Percentiles rank a stretch among this genome's conserved stretches.
These are phyloP conservation scores for Castanopsis chinensis DNA, from an alignment of 306 rosid genomes.

Conservation along the genomic window DNA sequence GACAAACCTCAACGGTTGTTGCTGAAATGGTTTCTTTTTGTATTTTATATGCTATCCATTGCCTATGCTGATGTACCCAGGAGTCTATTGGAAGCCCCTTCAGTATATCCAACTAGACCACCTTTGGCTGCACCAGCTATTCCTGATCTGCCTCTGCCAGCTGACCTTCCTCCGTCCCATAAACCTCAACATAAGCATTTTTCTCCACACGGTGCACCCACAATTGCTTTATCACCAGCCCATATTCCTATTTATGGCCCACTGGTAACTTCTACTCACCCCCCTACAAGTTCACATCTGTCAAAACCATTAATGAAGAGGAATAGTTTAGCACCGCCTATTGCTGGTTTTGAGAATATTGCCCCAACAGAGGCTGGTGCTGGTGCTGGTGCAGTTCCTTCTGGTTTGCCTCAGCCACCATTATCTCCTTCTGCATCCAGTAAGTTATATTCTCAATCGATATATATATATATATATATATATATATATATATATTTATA, in stretches of 20 bases:
- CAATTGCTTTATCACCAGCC: slow-evolving; percentile 36
- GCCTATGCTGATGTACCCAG: slow-evolving; percentile 29
- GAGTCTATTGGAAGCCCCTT: slow-evolving; percentile 19
- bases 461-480: background rate
- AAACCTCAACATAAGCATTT: slow-evolving; percentile 32
- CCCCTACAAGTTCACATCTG: slow-evolving; percentile 54
- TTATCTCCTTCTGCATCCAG: slow-evolving; percentile 64
- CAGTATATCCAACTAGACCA: slow-evolving; percentile 26
- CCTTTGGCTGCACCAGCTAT: slow-evolving; percentile 34
- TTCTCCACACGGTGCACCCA: slow-evolving; percentile 33
- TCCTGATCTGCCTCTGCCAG: slow-evolving; percentile 47
- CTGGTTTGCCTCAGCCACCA: slow-evolving; percentile 69
- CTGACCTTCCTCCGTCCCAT: slow-evolving; percentile 26
- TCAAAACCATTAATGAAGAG: slow-evolving; percentile 59
- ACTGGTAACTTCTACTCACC: slow-evolving; percentile 38
- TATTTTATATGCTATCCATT: slow-evolving; percentile 43
- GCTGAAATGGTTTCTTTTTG: slow-evolving; percentile 44
- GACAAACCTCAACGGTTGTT: slow-evolving; percentile 32
- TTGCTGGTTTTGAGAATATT: slow-evolving; percentile 44
- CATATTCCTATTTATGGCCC: slow-evolving; percentile 52
- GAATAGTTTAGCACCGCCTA: slow-evolving; percentile 50
- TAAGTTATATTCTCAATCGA: slow-evolving; percentile 29
- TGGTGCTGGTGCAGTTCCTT: slow-evolving; percentile 51
- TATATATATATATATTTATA: background rate
- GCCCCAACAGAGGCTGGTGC: slow-evolving; percentile 52